Evolutionary conservation across 345 rosid species (phyloP), one percentile per base, ranked within the genome.

Genomic region (Geranium brycei): DNA sequence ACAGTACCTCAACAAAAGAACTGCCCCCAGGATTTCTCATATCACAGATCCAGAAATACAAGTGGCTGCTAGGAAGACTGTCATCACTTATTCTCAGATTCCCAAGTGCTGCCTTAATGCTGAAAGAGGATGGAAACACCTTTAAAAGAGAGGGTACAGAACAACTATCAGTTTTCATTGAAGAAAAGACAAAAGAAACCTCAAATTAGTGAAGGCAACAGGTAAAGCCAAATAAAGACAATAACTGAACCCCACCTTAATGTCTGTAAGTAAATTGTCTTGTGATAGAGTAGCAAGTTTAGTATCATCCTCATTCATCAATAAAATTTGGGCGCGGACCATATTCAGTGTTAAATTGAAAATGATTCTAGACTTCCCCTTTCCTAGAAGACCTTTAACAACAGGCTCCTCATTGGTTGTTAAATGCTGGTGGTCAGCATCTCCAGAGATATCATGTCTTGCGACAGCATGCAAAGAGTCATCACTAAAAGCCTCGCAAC

Each of bases 11-110:
- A 70, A 93, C 91, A 77, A 93, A 93, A 67, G 99, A 93, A 71
- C 87, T 88, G 66, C 97, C 97, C 61, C 96, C 95, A 28, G 96
- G 91, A 83, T 90, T 86, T 73, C 99, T 87, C 97, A 88, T 93
- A 81, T 93, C 97, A 79, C 99, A 93, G 55, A 86, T 83, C 99
- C 96, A 85, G 78, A 80, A 93, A 80, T 93, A 93, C 81, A 90
- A 67, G 72, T 90, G 99, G 69, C 68, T 70, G 66, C 71, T 70
- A 53, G 91, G 87, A 72, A 93, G 99, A 77, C 99, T 88, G 58
- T 93, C 86, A 61, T 93, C 99, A 78, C 99, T 93, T 75, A 93
- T 88, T 72, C 86, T 84, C 72, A 93, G 72, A 80, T 93, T 93
- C 68, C 99, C 99, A 61, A 93, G 80, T 62, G 89, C 77, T 68